A percentile compares a stretch with the other conserved stretches of the same genome.
Evolutionary conservation across 176 grass and related monocot species (phyloP).

Genomic region (Carex littledalei): DNA sequence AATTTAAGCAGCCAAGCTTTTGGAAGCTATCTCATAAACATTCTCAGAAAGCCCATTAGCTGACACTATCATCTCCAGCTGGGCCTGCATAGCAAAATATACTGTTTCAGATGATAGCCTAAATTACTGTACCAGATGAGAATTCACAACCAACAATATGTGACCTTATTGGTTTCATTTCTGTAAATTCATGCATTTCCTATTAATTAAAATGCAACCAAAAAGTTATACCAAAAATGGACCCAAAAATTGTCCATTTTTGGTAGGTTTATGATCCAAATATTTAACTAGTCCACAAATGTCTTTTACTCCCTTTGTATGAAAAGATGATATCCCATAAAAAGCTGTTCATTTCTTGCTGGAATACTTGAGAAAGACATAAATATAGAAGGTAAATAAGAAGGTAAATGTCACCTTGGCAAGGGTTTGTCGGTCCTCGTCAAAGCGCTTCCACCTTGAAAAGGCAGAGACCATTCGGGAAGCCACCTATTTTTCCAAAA

Average conservation of each 20-base stretch:
- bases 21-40: conserved; percentile 86
- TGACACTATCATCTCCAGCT: conserved; percentile 88
- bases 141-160: neutral
- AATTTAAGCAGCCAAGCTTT: conserved; percentile 69
- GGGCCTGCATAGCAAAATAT: conserved; percentile 45
- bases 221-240: neutral
- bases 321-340: neutral
- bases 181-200: neutral
- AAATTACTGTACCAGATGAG: neutral
- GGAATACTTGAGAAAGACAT: neutral
- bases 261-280: neutral
- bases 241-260: neutral
- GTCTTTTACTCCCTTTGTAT: neutral
- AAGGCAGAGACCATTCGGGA: conserved; percentile 93
- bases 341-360: neutral
- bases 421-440: conserved; percentile 70
- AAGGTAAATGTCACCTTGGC: conserved; percentile 46
- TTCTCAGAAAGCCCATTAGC: conserved; percentile 93
- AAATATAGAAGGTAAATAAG: neutral
- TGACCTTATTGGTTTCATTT: neutral
- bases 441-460: conserved; percentile 82
- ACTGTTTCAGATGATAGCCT: neutral
- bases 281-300: neutral
- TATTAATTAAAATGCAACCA: neutral
- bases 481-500: conserved; percentile 54